Evolutionary conservation across 2,329 filamentous ascomycete genomes (phyloP).

Genomic region (Neopestalotiopsis sp.): DNA sequence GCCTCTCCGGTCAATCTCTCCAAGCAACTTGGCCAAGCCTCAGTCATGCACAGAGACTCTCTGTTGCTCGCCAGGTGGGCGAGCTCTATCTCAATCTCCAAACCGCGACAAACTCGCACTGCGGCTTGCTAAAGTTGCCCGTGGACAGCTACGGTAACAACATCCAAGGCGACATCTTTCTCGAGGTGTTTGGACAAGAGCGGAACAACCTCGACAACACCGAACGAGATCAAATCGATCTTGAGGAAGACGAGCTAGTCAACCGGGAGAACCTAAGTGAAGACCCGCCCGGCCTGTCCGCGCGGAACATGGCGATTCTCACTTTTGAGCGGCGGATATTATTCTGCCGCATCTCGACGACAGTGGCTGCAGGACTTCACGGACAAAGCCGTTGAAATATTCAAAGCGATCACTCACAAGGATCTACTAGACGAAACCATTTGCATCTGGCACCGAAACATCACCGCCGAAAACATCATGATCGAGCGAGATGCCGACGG

Average conservation of each 20-base stretch:
- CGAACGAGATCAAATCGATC: background rate
- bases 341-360: background rate
- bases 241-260: background rate
- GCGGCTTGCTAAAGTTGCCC: background rate
- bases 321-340: background rate
- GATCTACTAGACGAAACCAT: background rate
- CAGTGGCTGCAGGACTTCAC: background rate
- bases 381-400: background rate
- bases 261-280: background rate
- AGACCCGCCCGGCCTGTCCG: background rate
- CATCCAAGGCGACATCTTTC: background rate
- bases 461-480: background rate
- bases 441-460: background rate
- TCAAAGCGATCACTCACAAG: background rate
- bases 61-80: background rate
- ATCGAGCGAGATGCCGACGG: conserved; percentile 3
- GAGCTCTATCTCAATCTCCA: background rate
- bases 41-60: background rate
- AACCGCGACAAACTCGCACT: background rate
- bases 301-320: conserved; percentile 1
- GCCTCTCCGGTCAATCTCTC: background rate
- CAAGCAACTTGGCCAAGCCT: background rate
- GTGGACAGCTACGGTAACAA: background rate
- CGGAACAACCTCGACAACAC: background rate
- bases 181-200: conserved; percentile 6